Evolutionary conservation across 2,329 filamentous ascomycete species (phyloP).

Genomic region (Cladophialophora yegresii): DNA sequence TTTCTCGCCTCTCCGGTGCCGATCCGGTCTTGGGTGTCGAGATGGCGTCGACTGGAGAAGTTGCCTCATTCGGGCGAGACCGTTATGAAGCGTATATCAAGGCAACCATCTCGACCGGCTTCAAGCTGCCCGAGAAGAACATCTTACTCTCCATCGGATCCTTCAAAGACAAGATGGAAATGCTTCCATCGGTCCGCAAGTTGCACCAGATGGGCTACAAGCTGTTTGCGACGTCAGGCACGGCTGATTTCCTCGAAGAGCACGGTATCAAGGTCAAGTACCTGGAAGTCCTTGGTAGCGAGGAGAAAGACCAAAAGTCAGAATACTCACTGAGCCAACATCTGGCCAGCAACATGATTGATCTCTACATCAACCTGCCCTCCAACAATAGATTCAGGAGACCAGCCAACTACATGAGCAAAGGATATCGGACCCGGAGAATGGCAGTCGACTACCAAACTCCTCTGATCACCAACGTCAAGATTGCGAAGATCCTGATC

Average conservation of each 20-base stretch:
- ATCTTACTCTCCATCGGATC: slow-evolving; percentile 93
- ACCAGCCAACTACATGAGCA: slow-evolving; percentile 97
- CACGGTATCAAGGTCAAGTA: slow-evolving; percentile 91
- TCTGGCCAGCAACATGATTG: slow-evolving; percentile 95
- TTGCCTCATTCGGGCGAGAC: slow-evolving; percentile 91
- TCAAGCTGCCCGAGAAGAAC: slow-evolving; percentile 94
- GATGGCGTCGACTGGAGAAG: slow-evolving; percentile 98
- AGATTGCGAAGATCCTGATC: slow-evolving; percentile 96
- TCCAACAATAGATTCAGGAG: slow-evolving; percentile 96
- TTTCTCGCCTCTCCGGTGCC: slow-evolving; percentile 92
- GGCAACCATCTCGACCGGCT: slow-evolving; percentile 90
- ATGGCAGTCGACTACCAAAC: slow-evolving; percentile 99
- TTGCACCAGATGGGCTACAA: slow-evolving; percentile 91
- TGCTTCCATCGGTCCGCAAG: slow-evolving; percentile 89
- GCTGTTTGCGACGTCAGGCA: slow-evolving; percentile 93
- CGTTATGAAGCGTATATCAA: slow-evolving; percentile 99
- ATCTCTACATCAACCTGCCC: slow-evolving; percentile 98
- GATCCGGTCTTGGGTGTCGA: slow-evolving; percentile 96
- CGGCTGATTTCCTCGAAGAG: slow-evolving; percentile 92
- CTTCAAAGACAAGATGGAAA: slow-evolving; percentile 97
- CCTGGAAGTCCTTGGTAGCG: slow-evolving; percentile 78
- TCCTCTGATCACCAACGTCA: slow-evolving; percentile 95
- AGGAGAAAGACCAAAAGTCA: slow-evolving; percentile 81
- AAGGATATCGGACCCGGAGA: slow-evolving; percentile 91
- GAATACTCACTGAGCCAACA: slow-evolving; percentile 98